phyloP scores from a whole-genome alignment of 257 asterid species.

The Datura wrightii region DNA sequence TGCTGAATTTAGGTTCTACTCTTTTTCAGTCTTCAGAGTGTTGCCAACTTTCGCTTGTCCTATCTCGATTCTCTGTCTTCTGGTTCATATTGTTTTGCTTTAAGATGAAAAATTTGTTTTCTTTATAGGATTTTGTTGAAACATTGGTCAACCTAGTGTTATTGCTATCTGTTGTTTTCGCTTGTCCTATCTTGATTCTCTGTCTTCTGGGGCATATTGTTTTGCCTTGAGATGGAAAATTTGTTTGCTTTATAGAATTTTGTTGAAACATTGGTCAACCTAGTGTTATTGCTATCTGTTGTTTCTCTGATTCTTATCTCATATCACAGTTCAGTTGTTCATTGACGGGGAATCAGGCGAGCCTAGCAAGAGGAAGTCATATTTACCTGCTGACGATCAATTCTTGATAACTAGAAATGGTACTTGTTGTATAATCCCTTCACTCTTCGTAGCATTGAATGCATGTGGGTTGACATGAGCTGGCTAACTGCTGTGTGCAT shows the following conservation, averaged over 20 bases:
- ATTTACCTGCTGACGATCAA: conserved; percentile 88
- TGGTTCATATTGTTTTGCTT: background rate
- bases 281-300: background rate
- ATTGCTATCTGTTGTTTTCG: background rate
- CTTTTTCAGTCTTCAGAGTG: background rate
- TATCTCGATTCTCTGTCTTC: background rate
- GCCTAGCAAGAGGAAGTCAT: conserved; percentile 93
- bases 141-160: background rate
- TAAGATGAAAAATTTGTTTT: background rate
- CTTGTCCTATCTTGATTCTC: background rate
- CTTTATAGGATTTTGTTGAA: background rate
- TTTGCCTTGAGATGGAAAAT: background rate
- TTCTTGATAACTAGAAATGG: conserved; percentile 95
- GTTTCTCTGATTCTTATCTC: conserved; percentile 24
- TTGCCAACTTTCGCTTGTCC: background rate
- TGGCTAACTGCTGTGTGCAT: background rate
- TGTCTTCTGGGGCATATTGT: background rate
- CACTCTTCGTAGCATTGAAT: background rate
- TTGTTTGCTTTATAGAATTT: background rate
- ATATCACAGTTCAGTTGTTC: conserved; percentile 18
- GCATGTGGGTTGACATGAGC: conserved; percentile 14
- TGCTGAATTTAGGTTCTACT: background rate
- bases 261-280: background rate
- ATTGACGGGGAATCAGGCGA: conserved; percentile 92
- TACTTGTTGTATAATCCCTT: conserved; percentile 35